phyloP scores from a whole-genome alignment of 2,329 filamentous ascomycete genomes.

The Fusarium sp. region DNA sequence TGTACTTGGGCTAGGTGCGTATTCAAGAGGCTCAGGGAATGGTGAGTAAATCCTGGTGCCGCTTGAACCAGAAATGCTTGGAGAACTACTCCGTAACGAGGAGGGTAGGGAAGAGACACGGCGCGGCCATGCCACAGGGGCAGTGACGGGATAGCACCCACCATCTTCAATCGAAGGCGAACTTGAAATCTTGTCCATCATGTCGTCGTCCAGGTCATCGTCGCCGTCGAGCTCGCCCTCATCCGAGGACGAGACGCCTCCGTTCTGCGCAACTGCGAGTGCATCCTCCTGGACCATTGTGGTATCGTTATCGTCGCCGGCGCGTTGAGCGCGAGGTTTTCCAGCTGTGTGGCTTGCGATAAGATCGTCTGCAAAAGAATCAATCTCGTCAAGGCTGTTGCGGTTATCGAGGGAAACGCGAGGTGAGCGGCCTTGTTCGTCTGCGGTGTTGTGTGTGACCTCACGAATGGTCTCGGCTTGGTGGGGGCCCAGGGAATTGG shows the following conservation, averaged over 20 bases:
- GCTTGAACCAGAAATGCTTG: constrained; percentile 44
- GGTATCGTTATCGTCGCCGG: constrained; percentile 42
- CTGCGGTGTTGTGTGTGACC: constrained; percentile 81
- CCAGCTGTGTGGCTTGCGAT: constrained; percentile 57
- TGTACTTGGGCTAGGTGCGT: constrained; percentile 41
- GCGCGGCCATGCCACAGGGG: constrained; percentile 60
- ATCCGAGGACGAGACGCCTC: constrained; percentile 66
- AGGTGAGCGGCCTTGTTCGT: constrained; percentile 78
- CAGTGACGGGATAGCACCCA: constrained; percentile 74
- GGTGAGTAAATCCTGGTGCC: constrained; percentile 55
- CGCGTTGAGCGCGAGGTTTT: constrained; percentile 28
- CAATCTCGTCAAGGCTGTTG: constrained; percentile 60
- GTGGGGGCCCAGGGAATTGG: constrained; percentile 78
- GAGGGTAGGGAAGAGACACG: constrained; percentile 61
- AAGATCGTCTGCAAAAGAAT: constrained; percentile 63
- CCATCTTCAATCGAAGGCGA: constrained; percentile 99
- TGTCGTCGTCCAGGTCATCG: constrained; percentile 86
- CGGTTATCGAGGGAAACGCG: constrained; percentile 68
- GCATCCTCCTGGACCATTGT: constrained; percentile 68
- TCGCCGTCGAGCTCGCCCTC: constrained; percentile 78
- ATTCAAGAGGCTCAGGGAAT: constrained; percentile 58
- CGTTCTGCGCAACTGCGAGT: constrained; percentile 74
- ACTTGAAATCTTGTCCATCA: constrained; percentile 99
- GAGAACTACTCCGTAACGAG: constrained; percentile 53
- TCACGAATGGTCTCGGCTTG: constrained; percentile 88